Percentiles rank a stretch among this genome's conserved stretches.
These are phyloP conservation scores for Rhodosporidiobolus sp. DNA, from an alignment of 768 basidiomycete genomes.

Conservation along the genomic window DNA sequence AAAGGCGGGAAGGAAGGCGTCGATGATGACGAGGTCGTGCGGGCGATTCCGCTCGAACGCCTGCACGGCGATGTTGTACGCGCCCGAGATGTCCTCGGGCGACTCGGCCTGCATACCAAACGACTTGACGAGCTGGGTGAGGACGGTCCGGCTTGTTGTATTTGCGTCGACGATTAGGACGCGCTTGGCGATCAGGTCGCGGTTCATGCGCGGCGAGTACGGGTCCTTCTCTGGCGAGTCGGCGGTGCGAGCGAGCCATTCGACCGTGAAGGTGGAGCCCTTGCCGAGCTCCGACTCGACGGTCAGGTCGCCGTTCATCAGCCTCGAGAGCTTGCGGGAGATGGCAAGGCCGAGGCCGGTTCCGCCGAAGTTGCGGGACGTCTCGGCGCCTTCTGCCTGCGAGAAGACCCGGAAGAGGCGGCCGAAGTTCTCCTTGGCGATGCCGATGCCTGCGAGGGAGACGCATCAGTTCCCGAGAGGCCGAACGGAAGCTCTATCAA, in stretches of 20 bases:
- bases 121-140: conserved; percentile 23
- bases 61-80: conserved; percentile 14
- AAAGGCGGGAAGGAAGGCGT: conserved; percentile 35
- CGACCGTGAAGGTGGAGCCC: conserved; percentile 36
- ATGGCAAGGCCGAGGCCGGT: conserved; percentile 40
- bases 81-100: conserved; percentile 2
- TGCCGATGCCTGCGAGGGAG: conserved; percentile 27
- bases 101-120: conserved; percentile 11
- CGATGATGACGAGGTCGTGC: conserved; percentile 32
- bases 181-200: conserved; percentile 31
- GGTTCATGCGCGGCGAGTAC: conserved; percentile 20
- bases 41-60: neutral
- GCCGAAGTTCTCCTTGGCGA: conserved; percentile 33
- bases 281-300: conserved; percentile 33
- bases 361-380: conserved; percentile 35
- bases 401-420: conserved; percentile 37
- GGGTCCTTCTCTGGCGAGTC: conserved; percentile 3
- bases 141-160: conserved; percentile 11
- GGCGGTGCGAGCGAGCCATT: conserved; percentile 11
- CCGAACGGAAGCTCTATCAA: neutral
- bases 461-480: too few species aligned
- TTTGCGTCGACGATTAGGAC: conserved; percentile 36
- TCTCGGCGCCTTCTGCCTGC: conserved; percentile 35
- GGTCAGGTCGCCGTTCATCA: conserved; percentile 35
- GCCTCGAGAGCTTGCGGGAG: conserved; percentile 31